phyloP scores from a whole-genome alignment of 208 protist genomes.

The Leishmania guyanensis region DNA sequence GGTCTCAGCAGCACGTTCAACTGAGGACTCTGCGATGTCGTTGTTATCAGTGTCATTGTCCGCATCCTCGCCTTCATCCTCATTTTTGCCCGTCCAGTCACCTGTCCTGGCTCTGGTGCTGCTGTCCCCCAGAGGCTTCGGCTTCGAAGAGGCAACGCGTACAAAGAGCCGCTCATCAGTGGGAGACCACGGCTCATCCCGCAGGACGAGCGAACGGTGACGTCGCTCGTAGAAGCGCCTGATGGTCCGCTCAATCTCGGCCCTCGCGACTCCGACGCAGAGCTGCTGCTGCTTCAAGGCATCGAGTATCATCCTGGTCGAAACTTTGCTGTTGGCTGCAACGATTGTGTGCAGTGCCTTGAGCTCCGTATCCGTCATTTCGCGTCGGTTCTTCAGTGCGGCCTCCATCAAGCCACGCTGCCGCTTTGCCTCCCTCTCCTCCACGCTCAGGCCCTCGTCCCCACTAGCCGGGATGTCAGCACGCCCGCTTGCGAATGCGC shows the following conservation, averaged over 20 bases:
- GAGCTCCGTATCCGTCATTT: conserved; percentile 73
- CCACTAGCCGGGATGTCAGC: conserved; percentile 10
- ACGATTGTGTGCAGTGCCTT: conserved; percentile 65
- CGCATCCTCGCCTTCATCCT: conserved; percentile 17
- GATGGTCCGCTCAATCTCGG: conserved; percentile 69
- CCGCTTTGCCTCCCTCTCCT: conserved; percentile 34
- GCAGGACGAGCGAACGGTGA: conserved; percentile 58
- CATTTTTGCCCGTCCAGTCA: conserved; percentile 7
- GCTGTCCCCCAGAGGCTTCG: conserved; percentile 1
- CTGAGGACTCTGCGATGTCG: conserved; percentile 6
- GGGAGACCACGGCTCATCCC: conserved; percentile 57
- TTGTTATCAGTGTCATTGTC: conserved; percentile 1
- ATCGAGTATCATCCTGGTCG: conserved; percentile 48
- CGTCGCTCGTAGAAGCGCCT: conserved; percentile 78
- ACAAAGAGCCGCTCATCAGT: conserved; percentile 79
- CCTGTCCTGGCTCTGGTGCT: not conserved
- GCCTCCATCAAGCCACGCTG: conserved; percentile 55
- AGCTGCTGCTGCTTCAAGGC: conserved; percentile 56
- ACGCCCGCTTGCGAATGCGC: conserved; percentile 15
- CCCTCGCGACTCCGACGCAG: conserved; percentile 64
- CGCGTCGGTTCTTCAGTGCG: conserved; percentile 62
- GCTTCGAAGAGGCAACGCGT: conserved; percentile 7
- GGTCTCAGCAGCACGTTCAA: not conserved
- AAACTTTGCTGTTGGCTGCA: conserved; percentile 55
- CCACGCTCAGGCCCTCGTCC: conserved; percentile 15